Evolutionary conservation across 768 basidiomycete species (phyloP).

Genomic region (Phanerochaete carnosa): DNA sequence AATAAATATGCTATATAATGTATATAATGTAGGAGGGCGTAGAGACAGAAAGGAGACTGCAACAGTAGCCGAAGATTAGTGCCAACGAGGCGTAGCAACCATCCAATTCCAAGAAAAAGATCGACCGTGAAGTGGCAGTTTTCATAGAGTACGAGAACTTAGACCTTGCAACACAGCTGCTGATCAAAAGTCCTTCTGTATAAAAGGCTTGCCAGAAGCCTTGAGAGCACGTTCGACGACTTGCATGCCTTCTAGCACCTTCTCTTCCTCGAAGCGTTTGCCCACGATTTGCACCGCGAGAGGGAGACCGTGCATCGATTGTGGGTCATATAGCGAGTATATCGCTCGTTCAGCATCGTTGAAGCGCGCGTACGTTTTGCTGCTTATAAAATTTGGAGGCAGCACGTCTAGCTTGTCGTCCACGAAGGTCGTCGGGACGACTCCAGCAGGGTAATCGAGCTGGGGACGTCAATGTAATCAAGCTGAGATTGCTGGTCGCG

Average conservation of each 20-base stretch:
- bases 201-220: constrained; percentile 8
- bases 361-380: constrained; percentile 19
- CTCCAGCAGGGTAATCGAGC: constrained; percentile 44
- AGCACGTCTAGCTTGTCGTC: constrained; percentile 31
- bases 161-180: not conserved
- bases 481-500: constrained; percentile 8
- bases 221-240: constrained; percentile 29
- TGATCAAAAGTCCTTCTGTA: constrained; percentile 12
- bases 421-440: constrained; percentile 43
- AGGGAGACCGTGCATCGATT: constrained; percentile 42
- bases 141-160: not conserved
- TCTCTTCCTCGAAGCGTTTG: constrained; percentile 44
- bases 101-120: too few species aligned
- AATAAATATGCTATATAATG: too few species aligned
- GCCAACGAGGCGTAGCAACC: too few species aligned
- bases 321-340: constrained; percentile 39
- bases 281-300: constrained; percentile 43
- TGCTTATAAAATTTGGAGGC: constrained; percentile 20
- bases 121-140: too few species aligned
- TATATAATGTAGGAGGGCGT: too few species aligned
- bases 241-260: constrained; percentile 43
- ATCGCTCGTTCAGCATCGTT: constrained; percentile 37
- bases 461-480: constrained; percentile 15
- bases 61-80: too few species aligned
- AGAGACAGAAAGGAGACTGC: too few species aligned